These are phyloP conservation scores for Nemania serpens DNA, from an alignment of 2,329 filamentous ascomycete genomes.

Conservation along the genomic window DNA sequence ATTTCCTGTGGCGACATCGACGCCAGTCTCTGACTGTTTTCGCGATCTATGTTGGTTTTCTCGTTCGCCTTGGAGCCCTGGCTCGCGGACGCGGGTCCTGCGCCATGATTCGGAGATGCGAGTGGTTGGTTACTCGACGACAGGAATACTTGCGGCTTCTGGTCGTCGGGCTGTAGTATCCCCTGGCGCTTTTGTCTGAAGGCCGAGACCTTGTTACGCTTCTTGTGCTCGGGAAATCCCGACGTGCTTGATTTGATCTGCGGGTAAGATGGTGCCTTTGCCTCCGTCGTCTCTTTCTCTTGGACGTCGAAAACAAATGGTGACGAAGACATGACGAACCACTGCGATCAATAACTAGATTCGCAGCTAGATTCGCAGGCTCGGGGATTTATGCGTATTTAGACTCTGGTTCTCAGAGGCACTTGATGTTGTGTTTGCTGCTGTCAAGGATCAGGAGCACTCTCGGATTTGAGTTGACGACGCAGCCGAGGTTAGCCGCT, in stretches of 20 bases:
- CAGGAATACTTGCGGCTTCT: constrained; percentile 30
- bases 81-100: constrained; percentile 22
- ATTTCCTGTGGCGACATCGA: constrained; percentile 85
- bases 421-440: background rate
- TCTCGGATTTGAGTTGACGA: background rate
- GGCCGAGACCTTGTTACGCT: constrained; percentile 71
- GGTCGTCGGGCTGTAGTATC: constrained; percentile 33
- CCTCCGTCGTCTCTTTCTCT: constrained; percentile 67
- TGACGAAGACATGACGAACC: constrained; percentile 22
- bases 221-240: constrained; percentile 90
- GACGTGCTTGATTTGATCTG: constrained; percentile 60
- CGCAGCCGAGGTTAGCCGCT: background rate
- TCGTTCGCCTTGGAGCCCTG: constrained; percentile 58
- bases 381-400: too few species aligned
- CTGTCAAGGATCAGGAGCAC: background rate
- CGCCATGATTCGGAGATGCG: constrained; percentile 27
- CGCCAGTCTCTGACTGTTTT: constrained; percentile 76
- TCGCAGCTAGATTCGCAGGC: too few species aligned
- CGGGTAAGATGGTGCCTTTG: constrained; percentile 67
- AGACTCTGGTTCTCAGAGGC: too few species aligned
- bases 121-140: constrained; percentile 32
- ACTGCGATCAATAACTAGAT: background rate
- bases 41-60: constrained; percentile 74
- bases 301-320: constrained; percentile 73
- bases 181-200: constrained; percentile 73